Percentiles rank a stretch among this genome's conserved stretches.
Conservation (phyloP, 176 grass and related monocot genomes). For the Raddia guianensis region DNA sequence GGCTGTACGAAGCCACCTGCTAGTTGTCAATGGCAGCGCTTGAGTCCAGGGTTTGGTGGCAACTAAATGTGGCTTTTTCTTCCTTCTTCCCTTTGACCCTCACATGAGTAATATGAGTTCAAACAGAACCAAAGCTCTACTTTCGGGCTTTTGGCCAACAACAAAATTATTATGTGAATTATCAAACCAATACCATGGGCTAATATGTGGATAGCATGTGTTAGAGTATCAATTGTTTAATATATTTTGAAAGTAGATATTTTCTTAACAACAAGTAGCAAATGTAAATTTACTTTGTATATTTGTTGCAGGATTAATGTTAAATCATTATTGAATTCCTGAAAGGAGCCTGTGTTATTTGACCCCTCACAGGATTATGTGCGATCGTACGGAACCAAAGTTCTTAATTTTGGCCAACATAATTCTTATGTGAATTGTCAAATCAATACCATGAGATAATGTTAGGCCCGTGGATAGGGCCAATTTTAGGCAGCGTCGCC, state of each 20-base stretch:
- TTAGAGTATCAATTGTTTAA: not conserved
- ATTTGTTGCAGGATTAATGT: not conserved
- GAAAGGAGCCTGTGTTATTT: not conserved
- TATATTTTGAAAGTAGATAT: slow-evolving; percentile 10
- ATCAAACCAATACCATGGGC: not conserved
- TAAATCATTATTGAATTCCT: not conserved
- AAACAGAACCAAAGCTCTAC: not conserved
- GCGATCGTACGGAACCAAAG: not conserved
- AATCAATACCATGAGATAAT: not conserved
- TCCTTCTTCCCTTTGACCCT: not conserved
- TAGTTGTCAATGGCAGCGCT: no score
- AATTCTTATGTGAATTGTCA: not conserved
- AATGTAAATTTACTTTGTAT: not conserved
- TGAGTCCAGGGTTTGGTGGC: no score
- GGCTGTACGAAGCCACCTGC: no score
- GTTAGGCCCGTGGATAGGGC: no score
- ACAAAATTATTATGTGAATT: not conserved
- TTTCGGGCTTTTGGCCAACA: not conserved
- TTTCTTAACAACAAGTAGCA: not conserved
- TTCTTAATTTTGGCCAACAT: not conserved
- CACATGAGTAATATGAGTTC: not conserved
- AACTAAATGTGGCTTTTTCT: no score
- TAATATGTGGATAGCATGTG: not conserved
- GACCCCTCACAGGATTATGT: not conserved
- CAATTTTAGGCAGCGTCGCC: no score